A percentile compares a stretch with the other conserved stretches of the same genome.
phyloP scores from a whole-genome alignment of 441 rosid species.

The Kokia cookei region DNA sequence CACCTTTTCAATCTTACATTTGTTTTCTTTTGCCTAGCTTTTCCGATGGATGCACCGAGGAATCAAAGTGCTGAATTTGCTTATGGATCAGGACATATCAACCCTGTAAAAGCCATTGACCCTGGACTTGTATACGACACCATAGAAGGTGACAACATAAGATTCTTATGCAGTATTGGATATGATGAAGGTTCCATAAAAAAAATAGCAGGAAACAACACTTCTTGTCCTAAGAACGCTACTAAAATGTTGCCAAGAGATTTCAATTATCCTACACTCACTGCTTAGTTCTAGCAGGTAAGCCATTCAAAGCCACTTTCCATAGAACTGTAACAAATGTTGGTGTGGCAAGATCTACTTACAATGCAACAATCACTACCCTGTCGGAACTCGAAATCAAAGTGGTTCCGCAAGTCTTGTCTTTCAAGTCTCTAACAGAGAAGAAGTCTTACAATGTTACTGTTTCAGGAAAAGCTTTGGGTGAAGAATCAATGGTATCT shows the following conservation, averaged over 20 bases:
- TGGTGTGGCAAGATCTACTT: background rate
- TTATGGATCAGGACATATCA: background rate
- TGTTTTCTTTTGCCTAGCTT: background rate
- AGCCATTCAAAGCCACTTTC: too few species aligned
- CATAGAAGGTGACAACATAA: too few species aligned
- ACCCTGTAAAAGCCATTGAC: background rate
- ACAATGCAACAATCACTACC: background rate
- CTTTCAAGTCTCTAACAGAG: background rate
- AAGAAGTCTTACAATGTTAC: background rate
- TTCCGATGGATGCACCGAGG: background rate
- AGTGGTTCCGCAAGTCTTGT: background rate
- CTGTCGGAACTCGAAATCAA: background rate
- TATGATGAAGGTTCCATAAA: too few species aligned
- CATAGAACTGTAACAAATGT: too few species aligned
- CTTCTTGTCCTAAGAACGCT: too few species aligned
- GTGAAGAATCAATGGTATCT: background rate
- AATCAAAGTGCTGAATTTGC: background rate
- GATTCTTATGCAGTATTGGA: too few species aligned
- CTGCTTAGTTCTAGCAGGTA: too few species aligned
- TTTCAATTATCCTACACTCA: too few species aligned
- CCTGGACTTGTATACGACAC: too few species aligned
- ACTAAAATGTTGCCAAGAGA: too few species aligned
- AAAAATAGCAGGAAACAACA: too few species aligned
- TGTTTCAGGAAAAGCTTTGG: background rate
- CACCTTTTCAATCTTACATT: background rate